A percentile compares a stretch with the other conserved stretches of the same genome.
These are phyloP conservation scores for Synchytrium microbalum DNA, from an alignment of 371 early-diverging fungal species.

Conservation along the genomic window DNA sequence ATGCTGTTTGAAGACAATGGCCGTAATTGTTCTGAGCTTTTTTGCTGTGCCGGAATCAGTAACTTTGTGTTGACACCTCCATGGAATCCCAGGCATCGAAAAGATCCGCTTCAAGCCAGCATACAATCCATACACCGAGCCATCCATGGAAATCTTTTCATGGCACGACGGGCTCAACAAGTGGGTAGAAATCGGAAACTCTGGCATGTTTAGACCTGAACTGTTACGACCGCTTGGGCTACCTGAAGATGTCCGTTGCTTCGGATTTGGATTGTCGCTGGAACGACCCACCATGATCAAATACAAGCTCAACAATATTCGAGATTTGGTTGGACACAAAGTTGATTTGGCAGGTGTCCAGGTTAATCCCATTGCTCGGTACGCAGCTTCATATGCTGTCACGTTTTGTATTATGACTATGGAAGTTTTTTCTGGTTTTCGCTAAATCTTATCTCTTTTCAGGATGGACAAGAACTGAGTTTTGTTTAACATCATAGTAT, in stretches of 20 bases:
- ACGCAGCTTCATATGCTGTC: too few species aligned
- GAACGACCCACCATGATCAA: slow-evolving; percentile 99
- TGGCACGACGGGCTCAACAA: slow-evolving; percentile 92
- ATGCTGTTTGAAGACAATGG: not conserved
- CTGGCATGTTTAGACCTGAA: slow-evolving; percentile 99
- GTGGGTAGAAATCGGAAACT: slow-evolving; percentile 99
- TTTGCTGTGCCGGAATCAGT: not conserved
- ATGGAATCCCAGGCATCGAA: slow-evolving; percentile 45
- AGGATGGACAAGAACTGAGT: too few species aligned
- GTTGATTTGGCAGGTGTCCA: slow-evolving; percentile 93
- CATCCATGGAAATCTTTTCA: slow-evolving; percentile 99
- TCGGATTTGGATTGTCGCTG: slow-evolving; percentile 98
- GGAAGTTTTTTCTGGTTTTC: too few species aligned
- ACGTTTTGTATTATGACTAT: too few species aligned
- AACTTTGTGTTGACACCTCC: not conserved
- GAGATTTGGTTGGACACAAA: slow-evolving; percentile 98
- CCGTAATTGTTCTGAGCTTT: slow-evolving; percentile 4
- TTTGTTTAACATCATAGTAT: too few species aligned
- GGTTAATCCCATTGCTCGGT: slow-evolving; percentile 65
- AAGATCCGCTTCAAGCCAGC: slow-evolving; percentile 99
- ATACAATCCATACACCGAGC: slow-evolving; percentile 99
- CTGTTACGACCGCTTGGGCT: slow-evolving; percentile 96
- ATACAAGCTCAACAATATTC: slow-evolving; percentile 94
- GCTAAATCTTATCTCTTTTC: too few species aligned
- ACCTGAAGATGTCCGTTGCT: slow-evolving; percentile 92